phyloP scores from a whole-genome alignment of 441 rosid species.

The Brassica hybrid region DNA sequence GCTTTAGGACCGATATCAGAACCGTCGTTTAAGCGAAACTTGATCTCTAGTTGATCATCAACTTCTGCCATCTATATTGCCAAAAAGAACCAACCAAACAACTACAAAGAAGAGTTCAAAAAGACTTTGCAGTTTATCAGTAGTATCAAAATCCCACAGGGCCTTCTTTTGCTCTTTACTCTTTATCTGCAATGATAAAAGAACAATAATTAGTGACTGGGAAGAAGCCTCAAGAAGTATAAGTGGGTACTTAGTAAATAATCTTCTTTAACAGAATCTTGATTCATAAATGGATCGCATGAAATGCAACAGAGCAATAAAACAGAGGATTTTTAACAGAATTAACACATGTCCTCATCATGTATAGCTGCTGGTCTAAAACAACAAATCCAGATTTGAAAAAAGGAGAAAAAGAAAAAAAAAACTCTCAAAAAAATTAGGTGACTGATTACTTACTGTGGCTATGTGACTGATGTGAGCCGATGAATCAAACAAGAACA shows the following conservation, averaged over 20 bases:
- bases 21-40: slow-evolving; percentile 90
- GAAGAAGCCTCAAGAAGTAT: not conserved
- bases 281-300: not conserved
- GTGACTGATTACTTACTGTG: not conserved
- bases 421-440: not conserved
- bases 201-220: not conserved
- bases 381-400: not conserved
- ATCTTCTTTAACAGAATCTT: not conserved
- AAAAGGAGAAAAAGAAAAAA: not conserved
- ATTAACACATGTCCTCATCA: too few species aligned
- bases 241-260: not conserved
- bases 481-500: not conserved
- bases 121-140: not conserved
- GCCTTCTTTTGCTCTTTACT: not conserved
- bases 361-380: too few species aligned
- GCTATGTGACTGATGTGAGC: not conserved
- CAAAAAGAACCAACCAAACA: slow-evolving; percentile 24
- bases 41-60: slow-evolving; percentile 87
- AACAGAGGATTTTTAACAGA: not conserved
- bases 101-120: not conserved
- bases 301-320: not conserved
- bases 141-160: not conserved
- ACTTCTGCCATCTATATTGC: slow-evolving; percentile 52
- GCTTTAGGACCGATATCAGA: slow-evolving; percentile 93
- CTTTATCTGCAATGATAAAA: not conserved